phyloP scores from a whole-genome alignment of 2,329 filamentous ascomycete species.

The Ascochyta lentis region DNA sequence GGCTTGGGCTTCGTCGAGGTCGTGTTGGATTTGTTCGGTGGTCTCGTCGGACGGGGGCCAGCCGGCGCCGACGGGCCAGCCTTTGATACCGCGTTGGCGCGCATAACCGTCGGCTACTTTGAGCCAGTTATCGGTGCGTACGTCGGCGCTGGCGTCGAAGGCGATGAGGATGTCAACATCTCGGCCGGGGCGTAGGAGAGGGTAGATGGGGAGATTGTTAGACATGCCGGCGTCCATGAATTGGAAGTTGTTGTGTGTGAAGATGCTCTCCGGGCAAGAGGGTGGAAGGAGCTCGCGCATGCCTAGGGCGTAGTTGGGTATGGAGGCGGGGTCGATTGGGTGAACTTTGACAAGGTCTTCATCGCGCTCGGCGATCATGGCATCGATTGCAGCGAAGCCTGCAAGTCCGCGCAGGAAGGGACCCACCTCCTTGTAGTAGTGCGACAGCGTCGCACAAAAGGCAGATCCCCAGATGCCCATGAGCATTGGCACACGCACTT shows the following conservation, averaged over 20 bases:
- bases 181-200: constrained; percentile 84
- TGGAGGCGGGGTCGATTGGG: constrained; percentile 87
- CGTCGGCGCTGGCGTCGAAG: constrained; percentile 93
- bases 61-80: constrained; percentile 93
- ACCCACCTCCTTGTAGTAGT: constrained; percentile 95
- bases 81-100: constrained; percentile 84
- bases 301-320: constrained; percentile 87
- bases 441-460: constrained; percentile 92
- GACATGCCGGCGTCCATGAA: constrained; percentile 98
- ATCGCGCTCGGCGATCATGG: constrained; percentile 80
- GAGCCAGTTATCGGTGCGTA: constrained; percentile 95
- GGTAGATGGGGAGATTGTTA: constrained; percentile 96
- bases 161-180: constrained; percentile 89
- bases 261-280: constrained; percentile 79
- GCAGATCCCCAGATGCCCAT: constrained; percentile 97
- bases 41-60: constrained; percentile 76
- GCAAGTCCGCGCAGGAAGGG: constrained; percentile 77
- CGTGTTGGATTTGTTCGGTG: constrained; percentile 64
- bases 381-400: constrained; percentile 79
- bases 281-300: constrained; percentile 77
- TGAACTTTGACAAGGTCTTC: constrained; percentile 90
- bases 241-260: constrained; percentile 68
- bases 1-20: constrained; percentile 73
- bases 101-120: constrained; percentile 93
- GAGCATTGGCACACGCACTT: constrained; percentile 81